Evolutionary conservation across 2,329 filamentous ascomycete genomes (phyloP).

Genomic region (Colletotrichum lupini): DNA sequence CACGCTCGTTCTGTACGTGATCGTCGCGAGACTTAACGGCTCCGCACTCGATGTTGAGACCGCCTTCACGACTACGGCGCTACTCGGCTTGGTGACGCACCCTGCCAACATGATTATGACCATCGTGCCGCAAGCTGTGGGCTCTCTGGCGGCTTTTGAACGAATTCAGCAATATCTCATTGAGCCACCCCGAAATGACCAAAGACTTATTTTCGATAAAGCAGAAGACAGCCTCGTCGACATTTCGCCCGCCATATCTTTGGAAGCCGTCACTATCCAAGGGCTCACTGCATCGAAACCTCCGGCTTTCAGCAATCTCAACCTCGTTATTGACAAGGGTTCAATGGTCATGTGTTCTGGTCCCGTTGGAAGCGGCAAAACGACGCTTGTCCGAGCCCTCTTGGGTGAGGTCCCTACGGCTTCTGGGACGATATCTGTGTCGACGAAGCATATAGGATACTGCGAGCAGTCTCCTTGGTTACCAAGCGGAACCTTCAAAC

Average conservation of each 20-base stretch:
- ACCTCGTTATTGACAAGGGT: neutral
- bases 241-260: neutral
- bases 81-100: slow-evolving; percentile 37
- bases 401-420: slow-evolving; percentile 33
- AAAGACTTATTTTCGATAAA: neutral
- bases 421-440: neutral
- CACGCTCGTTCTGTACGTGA: slow-evolving; percentile 7
- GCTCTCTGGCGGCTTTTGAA: slow-evolving; percentile 34
- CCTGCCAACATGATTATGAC: slow-evolving; percentile 34
- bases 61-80: slow-evolving; percentile 39
- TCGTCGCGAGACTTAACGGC: neutral
- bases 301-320: neutral
- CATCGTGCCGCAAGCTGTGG: slow-evolving; percentile 26
- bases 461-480: slow-evolving; percentile 40
- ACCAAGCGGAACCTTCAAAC: slow-evolving; percentile 34
- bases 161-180: slow-evolving; percentile 37
- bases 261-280: neutral
- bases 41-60: slow-evolving; percentile 7
- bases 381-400: slow-evolving; percentile 38
- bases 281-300: neutral
- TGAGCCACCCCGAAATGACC: slow-evolving; percentile 10
- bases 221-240: neutral
- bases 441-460: slow-evolving; percentile 32
- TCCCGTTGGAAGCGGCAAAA: slow-evolving; percentile 35
- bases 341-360: slow-evolving; percentile 16